phyloP scores from a whole-genome alignment of 345 rosid species.

The Rhizophora mangle region DNA sequence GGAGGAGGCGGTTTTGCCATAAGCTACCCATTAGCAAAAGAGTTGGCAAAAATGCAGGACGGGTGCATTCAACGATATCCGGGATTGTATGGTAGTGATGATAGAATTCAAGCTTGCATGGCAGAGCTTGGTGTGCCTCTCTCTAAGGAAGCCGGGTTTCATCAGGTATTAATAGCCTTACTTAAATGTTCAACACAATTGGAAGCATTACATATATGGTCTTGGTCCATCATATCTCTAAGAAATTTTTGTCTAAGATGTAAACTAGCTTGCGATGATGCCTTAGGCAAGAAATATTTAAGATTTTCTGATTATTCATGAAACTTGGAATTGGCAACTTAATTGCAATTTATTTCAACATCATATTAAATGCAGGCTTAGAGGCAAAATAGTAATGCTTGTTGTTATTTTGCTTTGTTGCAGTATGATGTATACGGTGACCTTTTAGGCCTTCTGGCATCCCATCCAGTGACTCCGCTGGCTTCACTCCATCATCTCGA shows the following conservation, averaged over 20 bases:
- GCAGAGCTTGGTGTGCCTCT: slow-evolving; percentile 79
- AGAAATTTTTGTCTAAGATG: too few relatives aligned
- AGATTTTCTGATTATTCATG: too few relatives aligned
- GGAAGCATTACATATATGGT: too few relatives aligned
- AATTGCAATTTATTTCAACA: too few relatives aligned
- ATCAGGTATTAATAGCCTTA: slow-evolving; percentile 50
- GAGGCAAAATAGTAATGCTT: neutral
- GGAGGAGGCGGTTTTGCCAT: slow-evolving; percentile 91
- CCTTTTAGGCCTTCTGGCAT: slow-evolving; percentile 63
- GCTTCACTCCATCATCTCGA: slow-evolving; percentile 79
- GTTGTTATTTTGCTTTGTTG: slow-evolving; percentile 2
- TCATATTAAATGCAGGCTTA: neutral
- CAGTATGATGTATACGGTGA: slow-evolving; percentile 84
- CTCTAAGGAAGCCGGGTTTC: slow-evolving; percentile 71
- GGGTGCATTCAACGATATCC: slow-evolving; percentile 76
- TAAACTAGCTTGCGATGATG: too few relatives aligned
- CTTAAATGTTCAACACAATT: too few relatives aligned
- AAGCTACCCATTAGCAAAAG: slow-evolving; percentile 64
- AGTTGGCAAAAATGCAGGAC: slow-evolving; percentile 70
- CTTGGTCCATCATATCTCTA: too few relatives aligned
- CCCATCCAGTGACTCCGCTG: slow-evolving; percentile 74
- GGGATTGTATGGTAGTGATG: slow-evolving; percentile 77
- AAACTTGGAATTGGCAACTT: too few relatives aligned
- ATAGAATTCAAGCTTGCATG: slow-evolving; percentile 84
- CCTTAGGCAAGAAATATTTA: too few relatives aligned